Base-by-base conservation (phyloP, 192 early-diverging fungal species). In the Chytriomyces confervae region DNA sequence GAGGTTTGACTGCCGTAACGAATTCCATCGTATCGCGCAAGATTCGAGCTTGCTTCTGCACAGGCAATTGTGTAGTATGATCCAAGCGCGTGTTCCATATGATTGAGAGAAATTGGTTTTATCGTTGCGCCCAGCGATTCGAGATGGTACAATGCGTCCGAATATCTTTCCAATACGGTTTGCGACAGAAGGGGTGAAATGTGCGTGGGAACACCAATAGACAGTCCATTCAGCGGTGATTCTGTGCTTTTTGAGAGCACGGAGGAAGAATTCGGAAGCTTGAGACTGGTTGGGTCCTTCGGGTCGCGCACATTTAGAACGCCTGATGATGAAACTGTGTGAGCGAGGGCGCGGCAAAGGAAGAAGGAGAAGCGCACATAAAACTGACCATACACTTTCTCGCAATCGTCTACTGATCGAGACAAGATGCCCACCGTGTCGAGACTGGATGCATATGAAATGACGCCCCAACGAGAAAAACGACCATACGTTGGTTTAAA, bases 401-500 rank as follows among this genome's bases (percentile, higher is more conserved):
- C 53, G n/a, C 86, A 79, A 72, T 93, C 89, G 5, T 79, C 71
- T 0, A 95, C 90, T 13, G 78, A 85, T 66, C 83, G 83, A 23
- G 92, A 82, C 16, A 98, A 77, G 11, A 94, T 87, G n/a, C 96
- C 96, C 5, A 98, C 87, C 0, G 94, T 92, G 72, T 98, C 96
- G 44, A 98, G 84, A 1, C 92, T 94, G 82, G 92, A 94, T 7
- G 92, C 95, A 79, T 95, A 96, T 0, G 95, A 83, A 7, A 95
- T 87, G 2, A 98, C 84, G 3, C 96, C 96, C 80, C 86, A 88
- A 16, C 96, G 87, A 20, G 96, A 97, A 62, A 92, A 84, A 50
- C 88, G 88, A 0, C 96, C 96, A 78, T 97, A 98, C 0, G 92
- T 91, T 13, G 96, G 96, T 80, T 98, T 98, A 75, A 95, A 96